phyloP scores from a whole-genome alignment of 176 grass and related monocot species.

The Hsuehochloa calcarea region DNA sequence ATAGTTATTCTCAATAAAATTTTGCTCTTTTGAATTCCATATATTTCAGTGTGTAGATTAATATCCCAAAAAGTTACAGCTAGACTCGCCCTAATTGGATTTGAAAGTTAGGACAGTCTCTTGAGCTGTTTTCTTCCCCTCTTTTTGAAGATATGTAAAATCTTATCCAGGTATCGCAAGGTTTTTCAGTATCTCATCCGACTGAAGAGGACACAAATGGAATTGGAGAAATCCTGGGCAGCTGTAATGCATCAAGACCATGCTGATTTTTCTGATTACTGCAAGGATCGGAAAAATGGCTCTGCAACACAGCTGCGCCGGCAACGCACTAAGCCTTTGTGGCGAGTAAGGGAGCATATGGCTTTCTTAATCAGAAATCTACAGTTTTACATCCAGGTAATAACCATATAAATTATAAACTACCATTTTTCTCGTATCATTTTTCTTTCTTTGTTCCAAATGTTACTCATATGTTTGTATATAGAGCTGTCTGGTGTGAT shows the following conservation, averaged over 20 bases:
- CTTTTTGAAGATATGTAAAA: slow-evolving; percentile 19
- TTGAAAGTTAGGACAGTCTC: not conserved
- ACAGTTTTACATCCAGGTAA: slow-evolving; percentile 98
- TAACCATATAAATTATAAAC: slow-evolving; percentile 14
- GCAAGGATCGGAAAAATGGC: slow-evolving; percentile 65
- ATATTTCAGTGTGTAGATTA: not conserved
- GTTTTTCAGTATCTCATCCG: slow-evolving; percentile 97
- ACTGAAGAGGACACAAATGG: slow-evolving; percentile 99
- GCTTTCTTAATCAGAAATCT: slow-evolving; percentile 98
- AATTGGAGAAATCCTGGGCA: slow-evolving; percentile 97
- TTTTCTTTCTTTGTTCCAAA: not conserved
- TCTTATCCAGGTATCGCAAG: slow-evolving; percentile 73
- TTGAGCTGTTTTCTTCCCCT: slow-evolving; percentile 12
- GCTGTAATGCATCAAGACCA: slow-evolving; percentile 98
- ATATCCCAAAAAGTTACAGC: not conserved
- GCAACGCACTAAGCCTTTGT: slow-evolving; percentile 75
- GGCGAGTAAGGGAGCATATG: slow-evolving; percentile 98
- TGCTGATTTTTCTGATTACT: slow-evolving; percentile 87
- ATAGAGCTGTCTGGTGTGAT: not conserved
- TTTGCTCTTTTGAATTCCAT: not conserved
- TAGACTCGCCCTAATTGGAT: not conserved
- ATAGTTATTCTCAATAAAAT: slow-evolving; percentile 18
- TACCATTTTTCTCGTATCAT: not conserved
- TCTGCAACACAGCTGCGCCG: slow-evolving; percentile 53
- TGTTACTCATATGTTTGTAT: not conserved